phyloP scores from a whole-genome alignment of 1,284 basidiomycete genomes.

The Coriolopsis trogii region DNA sequence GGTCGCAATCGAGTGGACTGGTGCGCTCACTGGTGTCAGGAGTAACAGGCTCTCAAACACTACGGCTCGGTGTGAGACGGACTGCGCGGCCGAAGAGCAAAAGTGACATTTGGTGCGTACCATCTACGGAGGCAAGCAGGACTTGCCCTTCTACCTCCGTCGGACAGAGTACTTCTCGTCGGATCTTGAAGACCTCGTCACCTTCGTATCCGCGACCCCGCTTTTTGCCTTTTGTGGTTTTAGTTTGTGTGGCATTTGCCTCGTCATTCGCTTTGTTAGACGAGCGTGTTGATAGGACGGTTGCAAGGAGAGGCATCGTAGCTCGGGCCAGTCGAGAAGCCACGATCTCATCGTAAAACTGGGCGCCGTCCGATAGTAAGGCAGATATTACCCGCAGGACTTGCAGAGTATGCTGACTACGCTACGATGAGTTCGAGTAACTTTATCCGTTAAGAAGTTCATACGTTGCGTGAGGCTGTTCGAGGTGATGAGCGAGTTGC shows the following conservation, averaged over 20 bases:
- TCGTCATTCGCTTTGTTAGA: conserved; percentile 30
- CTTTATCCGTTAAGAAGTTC: conserved; percentile 30
- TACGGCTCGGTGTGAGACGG: too few species aligned
- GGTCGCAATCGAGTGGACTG: conserved; percentile 59
- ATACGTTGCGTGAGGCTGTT: conserved; percentile 54
- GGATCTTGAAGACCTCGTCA: conserved; percentile 72
- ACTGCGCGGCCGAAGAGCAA: too few species aligned
- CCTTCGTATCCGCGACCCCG: conserved; percentile 75
- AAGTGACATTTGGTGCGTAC: too few species aligned
- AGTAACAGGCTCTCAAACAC: conserved; percentile 43
- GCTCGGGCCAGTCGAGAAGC: conserved; percentile 59
- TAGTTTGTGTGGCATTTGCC: conserved; percentile 27
- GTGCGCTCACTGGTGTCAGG: conserved; percentile 50
- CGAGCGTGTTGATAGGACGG: conserved; percentile 48
- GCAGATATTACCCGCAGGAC: conserved; percentile 48
- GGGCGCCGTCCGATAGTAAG: conserved; percentile 48
- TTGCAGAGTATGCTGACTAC: conserved; percentile 9
- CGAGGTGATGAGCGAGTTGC: conserved; percentile 60
- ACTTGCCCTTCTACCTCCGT: conserved; percentile 54
- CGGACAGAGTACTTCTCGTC: conserved; percentile 51
- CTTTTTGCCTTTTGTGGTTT: conserved; percentile 72
- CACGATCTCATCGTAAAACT: conserved; percentile 51
- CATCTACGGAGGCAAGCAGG: conserved; percentile 61
- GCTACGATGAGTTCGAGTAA: neutral
- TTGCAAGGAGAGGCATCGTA: conserved; percentile 51